Evolutionary conservation across 345 rosid species (phyloP).

Genomic region (Viola odorata): DNA sequence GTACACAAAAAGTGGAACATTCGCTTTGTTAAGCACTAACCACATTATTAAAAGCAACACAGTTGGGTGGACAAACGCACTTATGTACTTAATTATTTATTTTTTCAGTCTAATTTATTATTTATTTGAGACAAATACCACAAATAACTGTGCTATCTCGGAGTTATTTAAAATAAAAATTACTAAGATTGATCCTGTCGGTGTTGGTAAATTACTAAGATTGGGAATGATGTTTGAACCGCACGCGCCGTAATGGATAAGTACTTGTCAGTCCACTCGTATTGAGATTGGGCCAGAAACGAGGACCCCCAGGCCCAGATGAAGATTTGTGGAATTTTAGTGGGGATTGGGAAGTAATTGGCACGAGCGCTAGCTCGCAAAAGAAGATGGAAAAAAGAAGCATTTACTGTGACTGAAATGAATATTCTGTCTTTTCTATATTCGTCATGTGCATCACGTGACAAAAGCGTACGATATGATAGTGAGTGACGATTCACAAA

Average conservation of each 20-base stretch:
- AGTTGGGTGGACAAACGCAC: too few species aligned
- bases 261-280: neutral
- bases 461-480: slow-evolving; percentile 14
- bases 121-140: too few species aligned
- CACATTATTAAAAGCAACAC: too few species aligned
- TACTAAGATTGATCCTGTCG: too few species aligned
- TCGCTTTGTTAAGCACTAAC: too few species aligned
- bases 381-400: neutral
- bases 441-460: slow-evolving; percentile 30
- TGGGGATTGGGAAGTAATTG: neutral
- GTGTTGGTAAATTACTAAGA: neutral
- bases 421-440: too few species aligned
- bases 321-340: neutral
- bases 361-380: too few species aligned
- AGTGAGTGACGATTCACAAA: neutral
- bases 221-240: neutral
- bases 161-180: too few species aligned
- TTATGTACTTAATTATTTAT: too few species aligned
- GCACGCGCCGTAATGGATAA: neutral
- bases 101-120: too few species aligned
- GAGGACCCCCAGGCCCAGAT: neutral
- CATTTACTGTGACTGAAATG: neutral
- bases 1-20: too few species aligned
- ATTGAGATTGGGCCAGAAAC: neutral
- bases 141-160: too few species aligned